These are phyloP conservation scores for Carex littledalei DNA, from an alignment of 176 grass and related monocot genomes.

Conservation along the genomic window DNA sequence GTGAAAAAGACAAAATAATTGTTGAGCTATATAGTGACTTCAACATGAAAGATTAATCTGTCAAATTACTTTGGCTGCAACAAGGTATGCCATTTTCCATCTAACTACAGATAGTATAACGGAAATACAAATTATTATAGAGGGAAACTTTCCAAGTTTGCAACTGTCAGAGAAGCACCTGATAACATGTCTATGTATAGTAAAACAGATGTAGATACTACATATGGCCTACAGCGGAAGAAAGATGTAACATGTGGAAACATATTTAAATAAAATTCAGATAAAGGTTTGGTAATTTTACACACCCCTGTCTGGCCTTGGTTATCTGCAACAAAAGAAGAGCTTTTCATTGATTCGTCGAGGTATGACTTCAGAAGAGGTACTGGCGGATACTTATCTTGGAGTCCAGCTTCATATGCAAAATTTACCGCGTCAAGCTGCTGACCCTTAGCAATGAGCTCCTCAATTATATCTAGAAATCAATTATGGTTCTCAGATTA, in stretches of 20 bases:
- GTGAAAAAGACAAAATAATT: background rate
- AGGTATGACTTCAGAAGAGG: slow-evolving; percentile 86
- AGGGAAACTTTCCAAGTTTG: background rate
- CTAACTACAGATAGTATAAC: background rate
- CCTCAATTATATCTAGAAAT: slow-evolving; percentile 71
- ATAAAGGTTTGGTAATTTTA: slow-evolving; percentile 2
- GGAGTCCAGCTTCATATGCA: slow-evolving; percentile 72
- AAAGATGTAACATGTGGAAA: background rate
- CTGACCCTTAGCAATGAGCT: slow-evolving; percentile 79
- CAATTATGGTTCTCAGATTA: background rate
- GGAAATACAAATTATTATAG: background rate
- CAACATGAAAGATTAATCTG: background rate
- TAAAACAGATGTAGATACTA: background rate
- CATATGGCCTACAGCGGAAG: background rate
- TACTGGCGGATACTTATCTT: slow-evolving; percentile 68
- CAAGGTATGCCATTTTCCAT: background rate
- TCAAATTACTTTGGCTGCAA: background rate
- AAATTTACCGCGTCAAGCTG: slow-evolving; percentile 93
- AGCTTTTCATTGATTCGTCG: slow-evolving; percentile 54
- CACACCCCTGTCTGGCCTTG: slow-evolving; percentile 58
- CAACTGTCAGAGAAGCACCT: background rate
- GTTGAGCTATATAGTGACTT: background rate
- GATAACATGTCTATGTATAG: background rate
- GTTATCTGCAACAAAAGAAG: slow-evolving; percentile 34
- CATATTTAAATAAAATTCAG: background rate